These are phyloP conservation scores for Proliferodiscus dingleyae DNA, from an alignment of 2,329 filamentous ascomycete genomes.

Conservation along the genomic window DNA sequence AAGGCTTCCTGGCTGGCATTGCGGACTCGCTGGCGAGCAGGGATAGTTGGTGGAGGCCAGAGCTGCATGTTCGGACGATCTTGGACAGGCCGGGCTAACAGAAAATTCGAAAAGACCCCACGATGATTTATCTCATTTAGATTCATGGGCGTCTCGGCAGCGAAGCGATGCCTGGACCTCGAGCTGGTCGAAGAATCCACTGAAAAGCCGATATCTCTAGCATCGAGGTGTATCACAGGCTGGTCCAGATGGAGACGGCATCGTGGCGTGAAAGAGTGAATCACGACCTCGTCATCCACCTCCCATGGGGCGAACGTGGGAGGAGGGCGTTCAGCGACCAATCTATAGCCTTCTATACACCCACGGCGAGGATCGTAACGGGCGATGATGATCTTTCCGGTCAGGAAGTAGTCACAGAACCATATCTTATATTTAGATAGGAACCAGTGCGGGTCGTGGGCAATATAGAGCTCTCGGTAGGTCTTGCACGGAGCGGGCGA, in stretches of 20 bases:
- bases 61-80: constrained; percentile 42
- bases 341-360: constrained; percentile 74
- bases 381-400: constrained; percentile 70
- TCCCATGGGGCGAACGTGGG: constrained; percentile 59
- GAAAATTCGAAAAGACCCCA: constrained; percentile 60
- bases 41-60: constrained; percentile 74
- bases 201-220: too few species aligned
- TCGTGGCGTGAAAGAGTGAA: constrained; percentile 67
- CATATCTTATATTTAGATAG: constrained; percentile 74
- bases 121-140: constrained; percentile 40
- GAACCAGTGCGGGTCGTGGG: constrained; percentile 82
- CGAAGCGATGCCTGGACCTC: constrained; percentile 36
- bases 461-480: constrained; percentile 67
- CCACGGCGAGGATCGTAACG: constrained; percentile 69
- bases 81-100: constrained; percentile 53
- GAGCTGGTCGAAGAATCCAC: constrained; percentile 15
- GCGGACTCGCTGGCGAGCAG: constrained; percentile 46
- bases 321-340: constrained; percentile 59
- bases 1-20: constrained; percentile 43
- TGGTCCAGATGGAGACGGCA: constrained; percentile 70
- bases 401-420: constrained; percentile 72
- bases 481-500: constrained; percentile 54
- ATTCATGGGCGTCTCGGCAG: constrained; percentile 47
- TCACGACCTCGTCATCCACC: constrained; percentile 58
- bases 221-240: constrained; percentile 58